These are phyloP conservation scores for Xylariales sp. DNA, from an alignment of 2,329 filamentous ascomycete species.

Conservation along the genomic window DNA sequence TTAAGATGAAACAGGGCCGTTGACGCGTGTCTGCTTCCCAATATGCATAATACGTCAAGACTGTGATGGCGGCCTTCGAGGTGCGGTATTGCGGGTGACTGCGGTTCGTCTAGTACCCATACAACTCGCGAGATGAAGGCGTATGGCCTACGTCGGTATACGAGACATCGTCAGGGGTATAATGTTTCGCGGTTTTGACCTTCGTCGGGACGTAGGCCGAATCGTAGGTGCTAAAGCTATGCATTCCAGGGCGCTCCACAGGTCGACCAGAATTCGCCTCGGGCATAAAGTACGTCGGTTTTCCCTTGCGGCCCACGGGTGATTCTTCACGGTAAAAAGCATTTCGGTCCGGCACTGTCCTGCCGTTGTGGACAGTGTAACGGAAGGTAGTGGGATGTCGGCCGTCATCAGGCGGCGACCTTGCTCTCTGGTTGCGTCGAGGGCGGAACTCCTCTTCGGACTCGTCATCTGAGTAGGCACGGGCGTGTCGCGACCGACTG, in stretches of 20 bases:
- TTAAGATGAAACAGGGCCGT: too few relatives aligned
- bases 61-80: too few relatives aligned
- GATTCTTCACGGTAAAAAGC: not conserved
- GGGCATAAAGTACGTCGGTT: not conserved
- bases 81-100: too few relatives aligned
- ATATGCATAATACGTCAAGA: too few relatives aligned
- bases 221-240: conserved; percentile 3
- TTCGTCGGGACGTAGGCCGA: not conserved
- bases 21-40: too few relatives aligned
- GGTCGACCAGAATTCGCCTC: conserved; percentile 7
- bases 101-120: too few relatives aligned
- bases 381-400: conserved; percentile 5
- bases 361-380: conserved; percentile 9
- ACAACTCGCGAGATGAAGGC: too few relatives aligned
- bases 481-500: conserved; percentile 4
- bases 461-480: conserved; percentile 8
- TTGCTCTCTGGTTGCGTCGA: conserved; percentile 4
- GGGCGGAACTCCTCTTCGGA: conserved; percentile 8
- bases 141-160: conserved; percentile 1
- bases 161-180: not conserved
- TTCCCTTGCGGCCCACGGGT: not conserved
- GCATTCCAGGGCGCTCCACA: conserved; percentile 5
- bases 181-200: conserved; percentile 8
- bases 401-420: conserved; percentile 8
- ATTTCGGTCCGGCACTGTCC: not conserved